These are phyloP conservation scores for Fonsecaea multimorphosa DNA, from an alignment of 2,329 filamentous ascomycete species.

Conservation along the genomic window DNA sequence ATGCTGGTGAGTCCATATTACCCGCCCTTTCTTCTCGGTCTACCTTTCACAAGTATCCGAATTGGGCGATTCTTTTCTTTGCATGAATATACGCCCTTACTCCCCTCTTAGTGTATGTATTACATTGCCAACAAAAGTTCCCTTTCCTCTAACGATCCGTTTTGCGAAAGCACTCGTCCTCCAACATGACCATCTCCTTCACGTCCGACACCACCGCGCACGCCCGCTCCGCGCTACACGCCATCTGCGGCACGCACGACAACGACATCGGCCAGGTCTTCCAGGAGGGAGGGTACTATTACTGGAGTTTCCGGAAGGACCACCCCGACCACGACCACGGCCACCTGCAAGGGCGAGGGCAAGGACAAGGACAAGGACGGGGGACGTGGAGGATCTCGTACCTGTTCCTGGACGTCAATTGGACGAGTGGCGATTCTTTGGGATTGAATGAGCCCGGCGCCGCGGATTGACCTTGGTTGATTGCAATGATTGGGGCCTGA, in stretches of 20 bases:
- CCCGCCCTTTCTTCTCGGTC: no score
- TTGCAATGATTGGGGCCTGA: neutral
- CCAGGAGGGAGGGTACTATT: constrained; percentile 32
- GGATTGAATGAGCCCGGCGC: constrained; percentile 29
- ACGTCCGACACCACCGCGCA: constrained; percentile 17
- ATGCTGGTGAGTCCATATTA: constrained; percentile 22
- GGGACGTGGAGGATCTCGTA: constrained; percentile 30
- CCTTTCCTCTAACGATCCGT: neutral
- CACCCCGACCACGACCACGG: no score
- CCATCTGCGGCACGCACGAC: constrained; percentile 23
- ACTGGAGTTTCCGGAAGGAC: constrained; percentile 29
- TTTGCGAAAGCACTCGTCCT: constrained; percentile 31
- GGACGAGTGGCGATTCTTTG: constrained; percentile 26
- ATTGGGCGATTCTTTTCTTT: no score
- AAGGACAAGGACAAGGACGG: neutral
- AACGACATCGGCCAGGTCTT: constrained; percentile 25
- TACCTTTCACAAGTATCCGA: no score
- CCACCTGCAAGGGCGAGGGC: neutral
- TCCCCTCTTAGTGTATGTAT: no score
- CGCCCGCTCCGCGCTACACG: constrained; percentile 23
- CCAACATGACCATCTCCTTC: constrained; percentile 28
- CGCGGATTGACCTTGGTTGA: no score
- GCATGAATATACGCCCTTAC: no score
- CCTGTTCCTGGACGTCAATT: constrained; percentile 29
- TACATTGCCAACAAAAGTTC: no score